Percentiles rank a stretch among this genome's conserved stretches.
phyloP scores from a whole-genome alignment of 2,329 filamentous ascomycete species.

The Penicillium sp. region DNA sequence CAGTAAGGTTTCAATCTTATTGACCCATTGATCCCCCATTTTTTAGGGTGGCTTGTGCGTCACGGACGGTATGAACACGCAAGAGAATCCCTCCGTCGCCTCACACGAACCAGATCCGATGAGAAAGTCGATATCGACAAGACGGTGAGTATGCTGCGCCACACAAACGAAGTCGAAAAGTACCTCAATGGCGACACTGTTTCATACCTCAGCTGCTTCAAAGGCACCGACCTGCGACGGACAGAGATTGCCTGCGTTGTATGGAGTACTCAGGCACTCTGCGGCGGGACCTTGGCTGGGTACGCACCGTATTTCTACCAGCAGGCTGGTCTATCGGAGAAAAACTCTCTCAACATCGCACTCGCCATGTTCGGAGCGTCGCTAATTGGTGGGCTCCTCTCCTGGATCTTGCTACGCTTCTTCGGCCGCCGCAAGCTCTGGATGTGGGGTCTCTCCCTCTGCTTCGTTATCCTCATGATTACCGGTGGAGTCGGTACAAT shows the following conservation, averaged over 20 bases:
- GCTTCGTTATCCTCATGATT: no score
- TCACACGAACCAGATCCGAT: no score
- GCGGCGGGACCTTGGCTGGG: conserved; percentile 36
- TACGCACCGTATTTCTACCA: conserved; percentile 43
- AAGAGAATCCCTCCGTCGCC: conserved; percentile 25
- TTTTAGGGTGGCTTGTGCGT: conserved; percentile 49
- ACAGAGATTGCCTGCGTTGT: conserved; percentile 47
- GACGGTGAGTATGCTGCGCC: conserved; percentile 42
- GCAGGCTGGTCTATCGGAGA: conserved; percentile 41
- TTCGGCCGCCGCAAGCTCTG: no score
- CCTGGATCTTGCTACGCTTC: no score
- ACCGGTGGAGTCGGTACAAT: no score
- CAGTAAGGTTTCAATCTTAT: no score
- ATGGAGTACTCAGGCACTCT: conserved; percentile 41
- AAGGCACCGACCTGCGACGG: conserved; percentile 39
- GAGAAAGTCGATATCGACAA: conserved; percentile 31
- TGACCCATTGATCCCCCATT: no score
- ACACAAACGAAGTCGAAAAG: conserved; percentile 41
- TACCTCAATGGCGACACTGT: conserved; percentile 21
- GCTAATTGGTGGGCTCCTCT: no score
- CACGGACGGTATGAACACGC: conserved; percentile 32
- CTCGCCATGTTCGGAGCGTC: conserved; percentile 59
- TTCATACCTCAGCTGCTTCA: conserved; percentile 38
- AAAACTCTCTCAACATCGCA: conserved; percentile 48
- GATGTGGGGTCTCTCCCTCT: no score